Base-by-base conservation (phyloP, 2,329 filamentous ascomycete species). In the Lachnellula subtilissima region DNA sequence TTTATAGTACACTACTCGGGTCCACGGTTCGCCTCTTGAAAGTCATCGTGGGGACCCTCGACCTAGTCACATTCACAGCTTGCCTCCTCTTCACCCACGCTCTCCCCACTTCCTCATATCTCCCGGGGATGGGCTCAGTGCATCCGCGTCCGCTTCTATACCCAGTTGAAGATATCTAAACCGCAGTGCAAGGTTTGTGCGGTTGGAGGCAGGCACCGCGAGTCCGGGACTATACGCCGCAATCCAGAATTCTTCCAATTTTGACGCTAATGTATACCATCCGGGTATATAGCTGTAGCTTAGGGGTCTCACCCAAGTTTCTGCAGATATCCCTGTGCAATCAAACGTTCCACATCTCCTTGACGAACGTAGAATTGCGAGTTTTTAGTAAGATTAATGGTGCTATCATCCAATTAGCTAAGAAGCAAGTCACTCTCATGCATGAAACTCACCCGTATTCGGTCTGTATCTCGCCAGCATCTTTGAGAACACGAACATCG, bases 381-480 rank as follows among this genome's bases (percentile, higher is more conserved):
- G 73, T 99, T 97, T 74, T 96, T 97, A 39, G 91, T 96, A 76
- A 99, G 80, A 58, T 89, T 97, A 67, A 99, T 97, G 12, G 92
- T 89, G 15, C 91, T 96, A 65, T 36, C 48, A 49, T 8, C 49
- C 48, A 52, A 63, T 61, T 51, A 60, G 54, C 45, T 25, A n/a
- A 42, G 14, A 14, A 37, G 3, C 28, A 23, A 43, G 28, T 15
- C 14, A n/a, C 43, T 6, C 43, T 8, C 35, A 36, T 17, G 15
- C 47, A 28, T 35, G 48, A 55, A 48, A 77, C 86, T 73, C 79
- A 96, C 88, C 94, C 94, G 70, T 99, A 99, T 78, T 99, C 95
- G 0, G 94, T 99, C 75, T 99, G 93, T 62, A 99, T 97, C 77
- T 99, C 94, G 4, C 95, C 94, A 1, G 93, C 94, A 76, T 99